phyloP scores from a whole-genome alignment of 2,329 filamentous ascomycete species.

The Gyromitra esculenta region DNA sequence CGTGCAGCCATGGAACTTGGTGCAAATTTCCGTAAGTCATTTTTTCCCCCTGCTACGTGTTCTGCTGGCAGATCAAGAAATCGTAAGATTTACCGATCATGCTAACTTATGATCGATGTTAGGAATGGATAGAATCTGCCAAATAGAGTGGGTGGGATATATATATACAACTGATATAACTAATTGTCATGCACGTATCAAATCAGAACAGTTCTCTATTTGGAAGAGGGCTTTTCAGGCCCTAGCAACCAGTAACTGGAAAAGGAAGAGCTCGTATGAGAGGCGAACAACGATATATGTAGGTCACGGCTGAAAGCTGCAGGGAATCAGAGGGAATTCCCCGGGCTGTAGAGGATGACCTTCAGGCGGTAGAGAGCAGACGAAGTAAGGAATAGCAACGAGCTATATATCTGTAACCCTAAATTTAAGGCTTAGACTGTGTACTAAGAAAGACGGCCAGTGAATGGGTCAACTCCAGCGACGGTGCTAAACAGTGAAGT shows the following conservation, averaged over 20 bases:
- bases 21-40: background rate
- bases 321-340: background rate
- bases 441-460: background rate
- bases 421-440: background rate
- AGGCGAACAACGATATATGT: conserved; percentile 3
- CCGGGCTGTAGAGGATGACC: background rate
- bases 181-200: background rate
- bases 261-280: background rate
- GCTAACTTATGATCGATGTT: background rate
- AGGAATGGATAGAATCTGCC: background rate
- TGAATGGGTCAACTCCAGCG: background rate
- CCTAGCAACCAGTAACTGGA: background rate
- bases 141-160: background rate
- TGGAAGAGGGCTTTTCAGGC: background rate
- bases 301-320: background rate
- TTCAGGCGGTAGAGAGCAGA: too few species aligned
- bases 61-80: background rate
- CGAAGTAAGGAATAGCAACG: background rate
- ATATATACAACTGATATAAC: background rate
- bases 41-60: background rate
- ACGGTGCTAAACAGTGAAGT: too few species aligned
- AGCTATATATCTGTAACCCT: background rate
- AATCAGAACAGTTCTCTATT: background rate
- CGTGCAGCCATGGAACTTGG: background rate
- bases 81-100: background rate